Evolutionary conservation across 192 early-diverging fungal species (phyloP).

Genomic region (Lunasporangiospora selenospora): DNA sequence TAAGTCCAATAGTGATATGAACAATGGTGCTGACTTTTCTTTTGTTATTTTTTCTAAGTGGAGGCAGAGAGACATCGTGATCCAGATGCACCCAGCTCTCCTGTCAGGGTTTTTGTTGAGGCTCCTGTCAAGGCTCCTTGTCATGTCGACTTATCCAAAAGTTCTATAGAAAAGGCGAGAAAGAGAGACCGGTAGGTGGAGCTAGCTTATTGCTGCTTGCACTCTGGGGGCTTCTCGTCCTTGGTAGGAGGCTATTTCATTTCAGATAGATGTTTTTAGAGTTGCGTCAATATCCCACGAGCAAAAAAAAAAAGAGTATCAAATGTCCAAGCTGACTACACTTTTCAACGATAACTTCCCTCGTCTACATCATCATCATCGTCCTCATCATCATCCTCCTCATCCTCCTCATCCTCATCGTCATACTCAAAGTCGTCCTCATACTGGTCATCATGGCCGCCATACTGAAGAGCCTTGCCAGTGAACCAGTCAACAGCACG

Average conservation of each 20-base stretch:
- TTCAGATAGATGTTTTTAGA: neutral
- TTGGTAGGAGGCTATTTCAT: slow-evolving; percentile 48
- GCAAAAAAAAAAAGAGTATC: neutral
- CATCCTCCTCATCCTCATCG: slow-evolving; percentile 60
- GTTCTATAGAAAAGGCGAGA: too few relatives aligned
- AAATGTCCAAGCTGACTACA: too few relatives aligned
- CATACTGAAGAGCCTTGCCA: slow-evolving; percentile 92
- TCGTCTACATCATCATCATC: slow-evolving; percentile 60
- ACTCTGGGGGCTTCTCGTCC: slow-evolving; percentile 64
- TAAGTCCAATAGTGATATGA: too few relatives aligned
- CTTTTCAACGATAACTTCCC: slow-evolving; percentile 49
- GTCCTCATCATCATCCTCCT: slow-evolving; percentile 69
- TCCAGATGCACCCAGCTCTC: too few relatives aligned
- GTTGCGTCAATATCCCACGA: neutral
- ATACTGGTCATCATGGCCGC: slow-evolving; percentile 71
- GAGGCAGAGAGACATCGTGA: too few relatives aligned
- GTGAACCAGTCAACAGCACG: slow-evolving; percentile 99
- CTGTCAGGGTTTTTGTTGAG: too few relatives aligned
- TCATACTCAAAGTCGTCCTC: slow-evolving; percentile 63
- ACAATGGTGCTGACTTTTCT: too few relatives aligned
- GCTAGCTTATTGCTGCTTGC: slow-evolving; percentile 60
- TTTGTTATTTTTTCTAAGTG: too few relatives aligned
- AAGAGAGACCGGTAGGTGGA: too few relatives aligned
- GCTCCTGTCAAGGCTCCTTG: too few relatives aligned
- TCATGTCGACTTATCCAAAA: too few relatives aligned